Evolutionary conservation across 2,329 filamentous ascomycete species (phyloP), one percentile per base, ranked within the genome.

Genomic region (Arachnopeziza araneosa): DNA sequence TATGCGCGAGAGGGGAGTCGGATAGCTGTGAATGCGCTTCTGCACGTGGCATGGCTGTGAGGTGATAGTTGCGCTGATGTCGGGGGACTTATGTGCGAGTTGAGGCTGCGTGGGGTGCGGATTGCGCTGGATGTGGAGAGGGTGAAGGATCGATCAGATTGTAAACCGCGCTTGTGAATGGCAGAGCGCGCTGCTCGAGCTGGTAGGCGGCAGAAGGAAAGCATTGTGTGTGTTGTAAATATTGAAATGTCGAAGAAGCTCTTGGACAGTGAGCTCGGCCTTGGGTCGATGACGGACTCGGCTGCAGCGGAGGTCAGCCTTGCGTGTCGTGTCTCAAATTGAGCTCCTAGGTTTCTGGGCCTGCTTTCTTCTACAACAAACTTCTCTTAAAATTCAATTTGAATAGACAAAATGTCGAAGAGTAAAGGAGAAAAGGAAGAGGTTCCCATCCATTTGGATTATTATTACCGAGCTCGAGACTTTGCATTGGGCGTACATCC

Each of bases 401-500:
- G 4, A 12, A 4, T 3, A 17, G 17, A 26, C 10, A 44, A 44
- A 14, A 44, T 44, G 36, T 6, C 36, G 36, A 44, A 54, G 59
- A 36, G 51, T 58, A 32, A 56, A 55, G 26, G 52, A 26, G 24
- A 56, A 23, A 55, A 52, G 56, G 24, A 48, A 26, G 55, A 57
- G 19, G 32, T 48, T 53, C 56, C 61, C 3, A 52, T 49, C 30
- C 58, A 63, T 49, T n/a, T 61, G 44, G 55, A 54, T 21, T 55
- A 68, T 19, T 58, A 61, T 54, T 56, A 59, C 17, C 68, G 69
- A 56, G 62, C 60, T 24, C 68, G 61, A 56, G 62, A 67, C 50
- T 55, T 72, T 17, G 65, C 66, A 4, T 64, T 69, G 56, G 68
- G 67, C 17, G 55, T 59, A 21, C 68, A 72, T 62, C 65, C 64